These are phyloP conservation scores for Coniella vitis DNA, from an alignment of 2,329 filamentous ascomycete genomes.

Conservation along the genomic window DNA sequence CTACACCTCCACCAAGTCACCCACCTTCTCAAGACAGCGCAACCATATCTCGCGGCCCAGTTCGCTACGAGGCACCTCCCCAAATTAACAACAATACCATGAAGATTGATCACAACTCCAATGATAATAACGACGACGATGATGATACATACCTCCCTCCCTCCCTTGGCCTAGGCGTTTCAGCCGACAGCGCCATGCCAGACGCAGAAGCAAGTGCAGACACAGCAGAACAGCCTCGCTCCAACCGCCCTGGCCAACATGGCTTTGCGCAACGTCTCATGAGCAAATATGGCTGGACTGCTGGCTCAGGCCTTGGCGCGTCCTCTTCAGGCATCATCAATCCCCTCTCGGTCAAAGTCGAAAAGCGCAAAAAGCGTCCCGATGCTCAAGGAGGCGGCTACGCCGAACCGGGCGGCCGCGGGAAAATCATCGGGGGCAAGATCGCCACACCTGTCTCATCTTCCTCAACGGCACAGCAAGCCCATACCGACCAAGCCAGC, in stretches of 20 bases:
- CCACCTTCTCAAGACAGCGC: slow-evolving; percentile 31
- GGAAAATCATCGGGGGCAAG: slow-evolving; percentile 75
- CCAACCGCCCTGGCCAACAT: slow-evolving; percentile 68
- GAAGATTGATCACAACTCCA: slow-evolving; percentile 33
- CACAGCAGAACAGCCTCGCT: slow-evolving; percentile 35
- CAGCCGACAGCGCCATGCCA: slow-evolving; percentile 24
- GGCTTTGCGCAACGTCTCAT: slow-evolving; percentile 85
- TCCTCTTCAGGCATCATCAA: slow-evolving; percentile 76
- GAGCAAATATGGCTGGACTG: slow-evolving; percentile 88
- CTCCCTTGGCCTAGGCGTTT: slow-evolving; percentile 38
- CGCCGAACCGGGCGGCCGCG: slow-evolving; percentile 60
- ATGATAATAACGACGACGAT: slow-evolving; percentile 17
- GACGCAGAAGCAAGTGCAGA: slow-evolving; percentile 26
- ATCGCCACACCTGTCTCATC: slow-evolving; percentile 23
- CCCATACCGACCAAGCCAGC: slow-evolving; percentile 21
- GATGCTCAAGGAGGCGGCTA: slow-evolving; percentile 76
- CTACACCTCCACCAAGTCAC: slow-evolving; percentile 30
- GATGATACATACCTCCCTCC: slow-evolving; percentile 37
- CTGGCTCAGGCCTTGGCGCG: slow-evolving; percentile 81
- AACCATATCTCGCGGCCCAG: slow-evolving; percentile 70
- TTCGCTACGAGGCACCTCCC: slow-evolving; percentile 58
- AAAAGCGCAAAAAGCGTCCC: slow-evolving; percentile 73
- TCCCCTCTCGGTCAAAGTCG: slow-evolving; percentile 74
- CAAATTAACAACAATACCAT: slow-evolving; percentile 34
- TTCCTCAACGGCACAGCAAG: background rate